Evolutionary conservation across 2,329 filamentous ascomycete species (phyloP), one percentile per base, ranked within the genome.

Genomic region (Colletotrichum musae): DNA sequence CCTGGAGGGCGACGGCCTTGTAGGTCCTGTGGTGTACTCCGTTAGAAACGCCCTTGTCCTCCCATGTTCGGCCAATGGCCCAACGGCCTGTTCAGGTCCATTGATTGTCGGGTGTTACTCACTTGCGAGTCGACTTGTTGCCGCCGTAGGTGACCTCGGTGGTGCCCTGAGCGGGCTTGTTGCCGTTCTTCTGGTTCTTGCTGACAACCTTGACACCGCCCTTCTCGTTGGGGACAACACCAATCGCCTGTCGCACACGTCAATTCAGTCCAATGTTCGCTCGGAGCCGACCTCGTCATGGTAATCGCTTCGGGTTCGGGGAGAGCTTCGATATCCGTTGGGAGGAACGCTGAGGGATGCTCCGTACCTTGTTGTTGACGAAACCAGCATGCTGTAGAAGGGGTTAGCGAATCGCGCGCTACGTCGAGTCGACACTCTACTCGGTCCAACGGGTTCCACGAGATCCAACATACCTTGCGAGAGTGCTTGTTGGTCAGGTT

Each of bases 401-500:
- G 36, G 66, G 75, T 87, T 79, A 86, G 82, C 74, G 32, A 45
- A 58, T 58, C 16, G 32, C 41, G 54, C 50, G 10, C 32, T 10
- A 36, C 32, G 32, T 3, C 6, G 7, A 36, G 28, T 39, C 18
- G 7, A 53, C 26, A 18, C 4, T 28, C 13, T 15, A 7, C 15
- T 10, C n/a, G 45, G 12, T 16, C 28, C 48, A 43, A 67, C 81
- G 32, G 10, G 32, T 36, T 39, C n/a, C 18, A 7, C 10, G 10
- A 18, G 45, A 12, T 16, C 28, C 43, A 43, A 67, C 81, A 74
- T 85, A 96, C 94, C 92, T 97, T 98, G 87, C 94, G 93, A 78
- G 89, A 91, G 88, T 97, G 92, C 85, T 92, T 87, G 92, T 98
- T 98, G 83, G 86, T 88, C 84, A 98, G 85, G 91, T 98, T 99